Conservation (phyloP, 352 stramenopile species). For the Lagenidium giganteum region DNA sequence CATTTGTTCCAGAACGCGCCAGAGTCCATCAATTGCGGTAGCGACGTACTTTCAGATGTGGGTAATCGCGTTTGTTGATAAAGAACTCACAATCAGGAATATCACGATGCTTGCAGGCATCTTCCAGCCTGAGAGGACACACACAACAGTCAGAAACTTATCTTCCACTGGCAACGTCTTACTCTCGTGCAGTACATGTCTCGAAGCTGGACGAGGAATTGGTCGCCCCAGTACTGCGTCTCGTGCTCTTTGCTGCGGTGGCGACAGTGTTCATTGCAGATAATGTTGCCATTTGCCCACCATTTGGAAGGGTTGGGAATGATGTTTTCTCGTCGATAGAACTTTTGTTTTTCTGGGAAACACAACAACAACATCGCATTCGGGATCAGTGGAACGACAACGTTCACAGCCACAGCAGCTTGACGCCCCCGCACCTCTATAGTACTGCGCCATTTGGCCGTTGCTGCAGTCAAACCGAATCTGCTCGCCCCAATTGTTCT, state of each 20-base stretch:
- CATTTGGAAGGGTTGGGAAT: conserved; percentile 87
- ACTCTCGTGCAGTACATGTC: conserved; percentile 79
- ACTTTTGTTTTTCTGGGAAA: conserved; percentile 68
- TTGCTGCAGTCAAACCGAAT: conserved; percentile 90
- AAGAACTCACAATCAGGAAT: conserved; percentile 99
- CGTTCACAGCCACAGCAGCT: conserved; percentile 56
- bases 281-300: conserved; percentile 99
- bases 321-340: conserved; percentile 78
- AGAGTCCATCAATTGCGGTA: too few species aligned
- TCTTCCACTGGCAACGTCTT: too few species aligned
- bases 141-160: background rate
- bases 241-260: conserved; percentile 85
- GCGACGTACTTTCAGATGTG: conserved; percentile 92
- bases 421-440: conserved; percentile 74
- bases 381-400: conserved; percentile 16
- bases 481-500: conserved; percentile 94
- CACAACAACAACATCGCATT: background rate
- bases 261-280: conserved; percentile 95
- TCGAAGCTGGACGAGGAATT: conserved; percentile 94
- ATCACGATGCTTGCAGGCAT: conserved; percentile 90
- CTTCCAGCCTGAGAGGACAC: conserved; percentile 70
- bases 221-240: conserved; percentile 96
- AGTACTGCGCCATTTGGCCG: conserved; percentile 90
- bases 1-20: background rate
- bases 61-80: conserved; percentile 99